Evolutionary conservation across 371 early-diverging fungal species (phyloP).

Genomic region (Rhizopus arrhizus): DNA sequence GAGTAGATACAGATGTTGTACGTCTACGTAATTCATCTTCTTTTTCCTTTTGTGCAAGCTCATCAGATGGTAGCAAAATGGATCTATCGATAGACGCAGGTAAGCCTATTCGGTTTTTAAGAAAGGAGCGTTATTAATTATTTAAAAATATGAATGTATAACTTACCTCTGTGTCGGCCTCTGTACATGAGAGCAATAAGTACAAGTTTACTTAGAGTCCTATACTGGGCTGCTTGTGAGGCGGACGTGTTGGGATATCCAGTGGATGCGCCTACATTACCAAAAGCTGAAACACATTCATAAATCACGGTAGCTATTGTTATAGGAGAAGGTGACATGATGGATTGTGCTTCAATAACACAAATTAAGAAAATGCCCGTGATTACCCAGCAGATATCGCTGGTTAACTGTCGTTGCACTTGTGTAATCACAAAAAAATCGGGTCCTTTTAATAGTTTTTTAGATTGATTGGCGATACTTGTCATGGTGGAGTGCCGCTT

Average conservation of each 20-base stretch:
- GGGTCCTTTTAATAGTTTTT: constrained; percentile 36
- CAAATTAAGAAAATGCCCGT: constrained; percentile 40
- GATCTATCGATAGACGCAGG: constrained; percentile 54
- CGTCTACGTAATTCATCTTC: constrained; percentile 33
- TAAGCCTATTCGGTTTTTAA: constrained; percentile 28
- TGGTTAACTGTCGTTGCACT: constrained; percentile 46
- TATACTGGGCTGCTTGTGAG: constrained; percentile 44
- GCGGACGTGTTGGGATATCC: constrained; percentile 42
- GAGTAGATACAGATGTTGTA: constrained; percentile 18
- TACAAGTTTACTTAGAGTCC: constrained; percentile 40
- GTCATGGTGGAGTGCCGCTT: constrained; percentile 45
- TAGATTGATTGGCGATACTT: constrained; percentile 41
- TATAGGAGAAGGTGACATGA: constrained; percentile 44
- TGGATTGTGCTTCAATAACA: constrained; percentile 34
- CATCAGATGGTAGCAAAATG: constrained; percentile 45
- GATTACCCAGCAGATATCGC: constrained; percentile 49
- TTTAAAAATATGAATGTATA: neutral
- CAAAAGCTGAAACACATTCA: constrained; percentile 50
- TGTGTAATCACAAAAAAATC: constrained; percentile 50
- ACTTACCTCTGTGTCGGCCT: constrained; percentile 47
- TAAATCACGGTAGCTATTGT: constrained; percentile 43
- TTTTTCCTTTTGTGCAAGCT: constrained; percentile 33
- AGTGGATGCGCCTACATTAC: constrained; percentile 43
- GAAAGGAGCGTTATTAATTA: neutral
- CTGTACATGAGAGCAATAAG: constrained; percentile 46